phyloP scores from a whole-genome alignment of 2,329 filamentous ascomycete genomes.

The Alternaria burnsii region DNA sequence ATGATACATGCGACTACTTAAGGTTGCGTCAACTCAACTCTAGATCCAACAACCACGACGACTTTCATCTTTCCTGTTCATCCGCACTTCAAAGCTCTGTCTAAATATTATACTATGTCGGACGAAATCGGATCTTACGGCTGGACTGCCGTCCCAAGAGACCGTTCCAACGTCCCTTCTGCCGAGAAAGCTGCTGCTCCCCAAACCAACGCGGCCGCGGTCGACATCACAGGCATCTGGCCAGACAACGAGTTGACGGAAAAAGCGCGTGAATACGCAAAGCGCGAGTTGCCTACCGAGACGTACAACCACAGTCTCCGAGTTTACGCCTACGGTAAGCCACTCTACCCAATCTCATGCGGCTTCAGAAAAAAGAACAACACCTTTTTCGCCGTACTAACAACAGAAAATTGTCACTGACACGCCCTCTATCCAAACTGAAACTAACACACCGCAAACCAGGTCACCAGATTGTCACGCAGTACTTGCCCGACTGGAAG shows the following conservation, averaged over 20 bases:
- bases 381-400: fast-evolving
- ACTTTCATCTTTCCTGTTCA: fast-evolving
- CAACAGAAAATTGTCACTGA: background rate
- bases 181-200: background rate
- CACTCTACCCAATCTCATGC: background rate
- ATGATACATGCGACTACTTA: background rate
- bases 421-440: too few species aligned
- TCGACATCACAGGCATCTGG: background rate
- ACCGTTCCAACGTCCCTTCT: background rate
- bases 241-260: background rate
- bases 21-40: background rate
- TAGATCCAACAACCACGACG: background rate
- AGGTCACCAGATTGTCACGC: background rate
- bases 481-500: background rate
- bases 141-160: background rate
- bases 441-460: too few species aligned
- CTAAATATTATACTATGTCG: background rate
- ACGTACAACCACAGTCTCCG: conserved; percentile 8
- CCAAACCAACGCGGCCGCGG: too few species aligned
- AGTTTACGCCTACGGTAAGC: conserved; percentile 7
- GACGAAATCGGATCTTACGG: background rate
- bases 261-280: background rate
- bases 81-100: fast-evolving
- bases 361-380: background rate
- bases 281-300: background rate